Percentiles rank a stretch among this genome's conserved stretches.
Conservation (phyloP, 1,284 basidiomycete species). For the Lignosus rhinocerotis region DNA sequence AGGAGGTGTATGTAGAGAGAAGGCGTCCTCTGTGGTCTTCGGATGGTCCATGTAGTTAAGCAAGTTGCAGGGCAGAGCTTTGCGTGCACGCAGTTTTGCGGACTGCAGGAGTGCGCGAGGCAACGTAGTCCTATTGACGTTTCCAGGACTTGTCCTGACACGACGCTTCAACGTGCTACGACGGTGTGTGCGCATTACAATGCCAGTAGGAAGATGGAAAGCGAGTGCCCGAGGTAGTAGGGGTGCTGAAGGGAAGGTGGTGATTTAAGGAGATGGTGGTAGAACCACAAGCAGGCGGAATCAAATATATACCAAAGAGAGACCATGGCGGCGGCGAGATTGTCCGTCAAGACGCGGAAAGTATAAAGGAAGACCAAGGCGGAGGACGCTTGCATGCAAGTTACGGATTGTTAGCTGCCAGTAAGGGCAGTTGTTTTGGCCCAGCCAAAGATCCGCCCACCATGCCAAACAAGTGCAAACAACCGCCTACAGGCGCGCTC, state of each 20-base stretch:
- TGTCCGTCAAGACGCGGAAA: conserved; percentile 1
- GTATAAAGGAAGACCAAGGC: conserved; percentile 22
- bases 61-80: neutral
- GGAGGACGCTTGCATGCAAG: neutral
- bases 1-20: neutral
- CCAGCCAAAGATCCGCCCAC: conserved; percentile 20
- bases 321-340: neutral
- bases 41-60: neutral
- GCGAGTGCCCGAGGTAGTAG: neutral
- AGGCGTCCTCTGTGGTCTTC: neutral
- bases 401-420: conserved; percentile 20
- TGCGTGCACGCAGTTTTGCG: conserved; percentile 13
- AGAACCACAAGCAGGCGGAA: neutral
- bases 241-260: neutral
- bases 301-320: conserved; percentile 10
- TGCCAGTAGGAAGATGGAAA: neutral
- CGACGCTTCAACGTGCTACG: neutral
- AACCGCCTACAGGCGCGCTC: conserved; percentile 16
- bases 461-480: conserved; percentile 20
- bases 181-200: neutral
- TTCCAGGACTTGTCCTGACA: neutral
- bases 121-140: neutral
- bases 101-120: conserved; percentile 6
- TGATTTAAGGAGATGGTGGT: neutral
- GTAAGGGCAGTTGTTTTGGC: conserved; percentile 10